Percentiles rank a stretch among this genome's conserved stretches.
phyloP scores from a whole-genome alignment of 768 basidiomycete species.

The Galerina sulciceps region DNA sequence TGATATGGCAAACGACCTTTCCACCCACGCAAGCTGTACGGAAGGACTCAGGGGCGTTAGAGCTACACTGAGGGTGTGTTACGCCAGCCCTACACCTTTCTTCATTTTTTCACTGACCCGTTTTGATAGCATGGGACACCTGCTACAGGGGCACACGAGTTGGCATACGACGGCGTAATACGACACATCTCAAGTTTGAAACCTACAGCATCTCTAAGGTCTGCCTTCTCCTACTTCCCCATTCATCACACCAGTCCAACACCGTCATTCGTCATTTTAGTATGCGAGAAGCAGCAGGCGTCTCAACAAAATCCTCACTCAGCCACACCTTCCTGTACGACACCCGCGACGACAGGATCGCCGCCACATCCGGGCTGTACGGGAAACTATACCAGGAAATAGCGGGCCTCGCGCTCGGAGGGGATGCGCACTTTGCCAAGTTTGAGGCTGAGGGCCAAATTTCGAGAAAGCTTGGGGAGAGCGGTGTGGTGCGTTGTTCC shows the following conservation, averaged over 20 bases:
- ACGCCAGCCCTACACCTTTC: conserved; percentile 39
- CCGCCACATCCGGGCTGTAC: conserved; percentile 65
- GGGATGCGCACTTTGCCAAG: conserved; percentile 80
- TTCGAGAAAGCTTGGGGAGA: conserved; percentile 55
- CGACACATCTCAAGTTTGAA: conserved; percentile 75
- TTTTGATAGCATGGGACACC: conserved; percentile 39
- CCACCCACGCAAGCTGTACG: conserved; percentile 72
- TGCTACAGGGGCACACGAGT: conserved; percentile 63
- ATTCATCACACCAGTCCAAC: not conserved
- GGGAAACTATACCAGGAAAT: conserved; percentile 68
- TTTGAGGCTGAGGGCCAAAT: conserved; percentile 67
- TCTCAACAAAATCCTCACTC: conserved; percentile 80
- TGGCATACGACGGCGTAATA: conserved; percentile 83
- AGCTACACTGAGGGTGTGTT: conserved; percentile 78
- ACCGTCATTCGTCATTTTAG: conserved; percentile 45
- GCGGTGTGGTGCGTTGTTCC: conserved; percentile 55
- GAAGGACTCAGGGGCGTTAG: conserved; percentile 69
- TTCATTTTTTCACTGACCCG: not conserved
- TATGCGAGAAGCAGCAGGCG: conserved; percentile 84
- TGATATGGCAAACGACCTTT: conserved; percentile 79
- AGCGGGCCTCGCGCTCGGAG: conserved; percentile 61
- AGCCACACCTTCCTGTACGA: conserved; percentile 79
- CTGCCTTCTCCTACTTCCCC: conserved; percentile 18
- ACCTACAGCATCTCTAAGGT: conserved; percentile 85
- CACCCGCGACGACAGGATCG: conserved; percentile 72